Base-by-base conservation (phyloP, 192 early-diverging fungal genomes). In the Coemansia sp. region DNA sequence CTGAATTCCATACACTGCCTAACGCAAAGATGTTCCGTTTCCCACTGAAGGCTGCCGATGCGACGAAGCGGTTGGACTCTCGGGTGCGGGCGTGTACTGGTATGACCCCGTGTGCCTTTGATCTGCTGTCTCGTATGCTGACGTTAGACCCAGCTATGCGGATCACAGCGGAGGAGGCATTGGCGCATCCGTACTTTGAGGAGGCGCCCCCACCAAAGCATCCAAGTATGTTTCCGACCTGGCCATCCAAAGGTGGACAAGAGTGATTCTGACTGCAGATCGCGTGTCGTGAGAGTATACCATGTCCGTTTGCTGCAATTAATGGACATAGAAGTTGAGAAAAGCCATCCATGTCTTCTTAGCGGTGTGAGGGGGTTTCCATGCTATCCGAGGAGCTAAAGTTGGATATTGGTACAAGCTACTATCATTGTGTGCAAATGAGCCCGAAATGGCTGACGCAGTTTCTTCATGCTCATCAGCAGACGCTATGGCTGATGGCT, bases 171-270 rank as follows among this genome's bases (percentile, higher is more conserved):
- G 89, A 94, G 63, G 89, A 94, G 56, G 97, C 95, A 0, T 74
- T 99, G 9, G 78, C 88, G 12, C 97, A 99, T 67, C 92, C 95
- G 12, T 99, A 95, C 65, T 96, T 96, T 74, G 70, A 88, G 1
- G 94, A 96, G 64, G 78, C 79, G 44, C 95, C 97, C 18, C 79
- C 85, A 26, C 95, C 97, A 19, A 97, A 98, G 76, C 91, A 97
- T 70, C 94, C 95, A 5, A 87, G 89, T 44, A 81, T 97, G 83
- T 98, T 99, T 72, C 95, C 97, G 9, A 96, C 94, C 0, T 98
- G 93, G 87, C 96, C 96, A 0, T 88, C 92, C 6, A 91, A 90
- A 67, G 56, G 37, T 16, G 26, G 38, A 49, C 23, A 40, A 49
- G 50, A 19, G 32, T 0, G 32, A 32, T 32, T 32, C 32, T 32